A percentile compares a stretch with the other conserved stretches of the same genome.
These are phyloP conservation scores for Pleurotus ostreatus DNA, from an alignment of 768 basidiomycete species.

Conservation along the genomic window DNA sequence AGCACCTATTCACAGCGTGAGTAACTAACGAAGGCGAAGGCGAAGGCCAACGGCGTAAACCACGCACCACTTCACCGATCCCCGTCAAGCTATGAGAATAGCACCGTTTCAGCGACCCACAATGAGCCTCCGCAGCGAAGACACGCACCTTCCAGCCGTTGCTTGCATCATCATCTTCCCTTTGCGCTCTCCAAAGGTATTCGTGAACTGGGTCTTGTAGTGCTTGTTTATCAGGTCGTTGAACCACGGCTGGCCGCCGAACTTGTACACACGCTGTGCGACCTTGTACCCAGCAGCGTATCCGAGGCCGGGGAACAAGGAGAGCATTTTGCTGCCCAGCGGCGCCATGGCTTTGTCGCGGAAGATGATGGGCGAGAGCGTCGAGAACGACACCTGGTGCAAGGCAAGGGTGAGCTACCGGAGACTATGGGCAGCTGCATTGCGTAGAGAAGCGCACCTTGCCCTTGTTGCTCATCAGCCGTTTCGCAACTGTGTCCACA, in stretches of 20 bases:
- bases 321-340: constrained; percentile 65
- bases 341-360: constrained; percentile 73
- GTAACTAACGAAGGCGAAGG: too few species aligned
- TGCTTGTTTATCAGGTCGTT: constrained; percentile 84
- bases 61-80: constrained; percentile 91
- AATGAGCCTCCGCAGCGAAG: background rate
- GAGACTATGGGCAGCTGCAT: background rate
- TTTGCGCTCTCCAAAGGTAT: constrained; percentile 87
- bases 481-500: constrained; percentile 97
- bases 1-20: constrained; percentile 51
- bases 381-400: constrained; percentile 65
- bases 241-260: constrained; percentile 98
- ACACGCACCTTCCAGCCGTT: constrained; percentile 78
- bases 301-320: constrained; percentile 96
- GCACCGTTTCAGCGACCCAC: background rate
- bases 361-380: constrained; percentile 81
- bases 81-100: constrained; percentile 51
- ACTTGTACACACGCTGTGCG: constrained; percentile 93
- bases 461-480: constrained; percentile 95
- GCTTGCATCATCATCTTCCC: constrained; percentile 97
- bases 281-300: constrained; percentile 99
- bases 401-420: background rate
- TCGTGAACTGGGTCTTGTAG: constrained; percentile 79
- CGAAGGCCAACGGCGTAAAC: too few species aligned
- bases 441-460: constrained; percentile 43